Conservation (phyloP, 768 basidiomycete species). For the Trametes meyenii region DNA sequence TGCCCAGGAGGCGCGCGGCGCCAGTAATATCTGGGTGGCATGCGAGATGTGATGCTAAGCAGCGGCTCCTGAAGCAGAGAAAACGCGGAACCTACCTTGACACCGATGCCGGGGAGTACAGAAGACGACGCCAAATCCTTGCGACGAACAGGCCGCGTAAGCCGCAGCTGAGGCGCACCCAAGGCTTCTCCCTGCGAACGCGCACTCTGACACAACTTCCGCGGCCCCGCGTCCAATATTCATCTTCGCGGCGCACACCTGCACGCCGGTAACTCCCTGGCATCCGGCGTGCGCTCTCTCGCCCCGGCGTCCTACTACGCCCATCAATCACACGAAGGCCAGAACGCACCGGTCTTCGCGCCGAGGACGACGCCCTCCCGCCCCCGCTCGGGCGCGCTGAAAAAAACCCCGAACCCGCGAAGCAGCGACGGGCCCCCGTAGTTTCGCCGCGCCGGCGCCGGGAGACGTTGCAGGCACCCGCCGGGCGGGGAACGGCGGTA, state of each 20-base stretch:
- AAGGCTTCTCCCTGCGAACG: not conserved
- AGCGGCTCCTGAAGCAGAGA: too few species aligned
- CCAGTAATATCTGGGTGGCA: too few species aligned
- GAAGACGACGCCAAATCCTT: not conserved
- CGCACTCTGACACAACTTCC: not conserved
- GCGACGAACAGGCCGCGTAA: too few species aligned
- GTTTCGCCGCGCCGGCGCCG: slow-evolving; percentile 2
- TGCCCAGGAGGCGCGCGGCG: too few species aligned
- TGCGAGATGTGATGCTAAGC: too few species aligned
- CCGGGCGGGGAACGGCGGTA: too few species aligned
- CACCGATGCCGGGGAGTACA: too few species aligned
- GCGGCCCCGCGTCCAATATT: not conserved
- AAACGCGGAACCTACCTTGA: too few species aligned
- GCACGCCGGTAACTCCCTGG: too few species aligned
- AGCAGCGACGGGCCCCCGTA: slow-evolving; percentile 7
- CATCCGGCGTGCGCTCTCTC: not conserved
- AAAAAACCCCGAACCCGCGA: not conserved
- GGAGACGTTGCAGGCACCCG: not conserved
- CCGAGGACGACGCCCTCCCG: not conserved
- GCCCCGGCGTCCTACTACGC: not conserved
- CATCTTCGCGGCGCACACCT: not conserved
- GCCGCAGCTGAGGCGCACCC: not conserved
- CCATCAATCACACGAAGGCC: not conserved
- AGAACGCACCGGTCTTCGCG: not conserved
- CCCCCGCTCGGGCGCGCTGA: not conserved